A percentile compares a stretch with the other conserved stretches of the same genome.
phyloP scores from a whole-genome alignment of 1,284 basidiomycete species.

The Apiotrichum sp. region DNA sequence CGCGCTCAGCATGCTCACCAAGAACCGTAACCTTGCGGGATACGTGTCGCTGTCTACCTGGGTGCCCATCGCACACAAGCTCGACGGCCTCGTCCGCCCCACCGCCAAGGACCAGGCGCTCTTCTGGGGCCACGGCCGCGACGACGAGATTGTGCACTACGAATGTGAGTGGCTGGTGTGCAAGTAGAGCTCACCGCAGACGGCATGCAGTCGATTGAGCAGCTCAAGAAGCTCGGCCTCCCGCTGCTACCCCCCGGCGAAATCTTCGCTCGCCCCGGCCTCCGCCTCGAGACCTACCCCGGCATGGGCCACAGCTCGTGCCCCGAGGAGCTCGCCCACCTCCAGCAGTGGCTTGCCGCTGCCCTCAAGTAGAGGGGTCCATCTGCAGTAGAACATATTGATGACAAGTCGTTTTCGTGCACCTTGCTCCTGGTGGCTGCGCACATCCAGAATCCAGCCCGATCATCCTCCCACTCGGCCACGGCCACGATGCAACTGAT shows the following conservation, averaged over 20 bases:
- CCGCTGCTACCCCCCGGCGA: constrained; percentile 26
- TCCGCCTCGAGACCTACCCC: constrained; percentile 46
- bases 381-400: too few species aligned
- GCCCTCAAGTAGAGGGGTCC: constrained; percentile 22
- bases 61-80: constrained; percentile 61
- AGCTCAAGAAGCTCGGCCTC: constrained; percentile 55
- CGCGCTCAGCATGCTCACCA: constrained; percentile 64
- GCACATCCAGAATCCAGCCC: background rate
- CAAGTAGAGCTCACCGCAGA: constrained; percentile 22
- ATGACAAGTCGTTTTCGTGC: too few species aligned
- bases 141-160: constrained; percentile 65
- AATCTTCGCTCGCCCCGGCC: constrained; percentile 43
- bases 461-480: constrained; percentile 43
- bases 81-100: constrained; percentile 48
- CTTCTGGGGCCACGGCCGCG: constrained; percentile 82
- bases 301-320: constrained; percentile 59
- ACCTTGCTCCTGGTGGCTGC: too few species aligned
- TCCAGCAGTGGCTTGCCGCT: constrained; percentile 45
- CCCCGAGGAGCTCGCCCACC: constrained; percentile 59
- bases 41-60: constrained; percentile 68
- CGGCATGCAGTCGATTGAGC: constrained; percentile 54
- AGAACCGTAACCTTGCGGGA: constrained; percentile 64
- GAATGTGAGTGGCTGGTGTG: constrained; percentile 41
- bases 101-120: constrained; percentile 57
- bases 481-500: constrained; percentile 50